phyloP scores from a whole-genome alignment of 2,329 filamentous ascomycete species.

The Pseudopithomyces maydicus region DNA sequence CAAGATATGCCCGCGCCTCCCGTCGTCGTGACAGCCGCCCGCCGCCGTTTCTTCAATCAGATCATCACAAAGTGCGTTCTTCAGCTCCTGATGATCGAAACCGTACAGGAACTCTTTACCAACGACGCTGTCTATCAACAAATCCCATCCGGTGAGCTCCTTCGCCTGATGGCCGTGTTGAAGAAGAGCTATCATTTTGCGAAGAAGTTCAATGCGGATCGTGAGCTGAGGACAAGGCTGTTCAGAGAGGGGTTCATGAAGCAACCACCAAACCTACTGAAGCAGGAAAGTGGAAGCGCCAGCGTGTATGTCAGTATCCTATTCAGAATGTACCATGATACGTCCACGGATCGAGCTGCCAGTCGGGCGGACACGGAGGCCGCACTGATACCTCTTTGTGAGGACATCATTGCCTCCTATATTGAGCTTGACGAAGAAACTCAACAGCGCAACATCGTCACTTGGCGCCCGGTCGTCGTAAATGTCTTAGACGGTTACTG shows the following conservation, averaged over 20 bases:
- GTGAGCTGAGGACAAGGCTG: constrained; percentile 89
- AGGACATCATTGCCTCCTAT: constrained; percentile 89
- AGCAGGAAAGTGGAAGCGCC: constrained; percentile 92
- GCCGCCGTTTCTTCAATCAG: constrained; percentile 95
- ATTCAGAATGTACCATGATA: constrained; percentile 96
- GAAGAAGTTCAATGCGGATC: constrained; percentile 96
- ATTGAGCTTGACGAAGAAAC: constrained; percentile 89
- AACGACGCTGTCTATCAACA: constrained; percentile 93
- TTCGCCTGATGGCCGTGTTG: constrained; percentile 89
- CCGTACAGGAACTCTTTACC: constrained; percentile 96
- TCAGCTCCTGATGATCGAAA: constrained; percentile 98
- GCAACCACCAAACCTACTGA: constrained; percentile 94
- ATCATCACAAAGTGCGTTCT: constrained; percentile 99
- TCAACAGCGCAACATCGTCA: constrained; percentile 94
- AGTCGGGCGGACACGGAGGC: constrained; percentile 84
- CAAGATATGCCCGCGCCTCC: constrained; percentile 79
- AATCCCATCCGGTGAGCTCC: constrained; percentile 86
- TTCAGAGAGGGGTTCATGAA: constrained; percentile 99
- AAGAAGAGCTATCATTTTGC: constrained; percentile 98
- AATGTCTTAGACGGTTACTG: constrained; percentile 94
- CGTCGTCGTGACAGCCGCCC: constrained; percentile 88
- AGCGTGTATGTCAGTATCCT: constrained; percentile 95
- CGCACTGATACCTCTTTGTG: constrained; percentile 91
- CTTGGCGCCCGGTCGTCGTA: constrained; percentile 96
- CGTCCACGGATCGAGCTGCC: constrained; percentile 77